phyloP scores from a whole-genome alignment of 2,329 filamentous ascomycete genomes.

The Hypoxylon sp. region DNA sequence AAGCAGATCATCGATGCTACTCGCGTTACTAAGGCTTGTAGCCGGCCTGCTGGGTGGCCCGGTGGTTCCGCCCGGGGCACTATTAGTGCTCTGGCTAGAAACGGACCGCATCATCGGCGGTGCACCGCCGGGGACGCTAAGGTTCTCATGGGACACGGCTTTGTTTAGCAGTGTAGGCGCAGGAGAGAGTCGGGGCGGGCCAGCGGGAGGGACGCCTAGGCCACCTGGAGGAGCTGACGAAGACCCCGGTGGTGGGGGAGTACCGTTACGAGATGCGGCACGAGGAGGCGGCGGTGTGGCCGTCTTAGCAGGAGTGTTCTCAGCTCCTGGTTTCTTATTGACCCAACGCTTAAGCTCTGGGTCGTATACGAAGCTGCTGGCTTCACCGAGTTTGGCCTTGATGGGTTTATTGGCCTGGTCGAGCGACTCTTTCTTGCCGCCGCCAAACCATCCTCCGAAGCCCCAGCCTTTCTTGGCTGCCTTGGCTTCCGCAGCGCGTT shows the following conservation, averaged over 20 bases:
- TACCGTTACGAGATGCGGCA: slow-evolving; percentile 66
- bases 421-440: slow-evolving; percentile 73
- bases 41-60: slow-evolving; percentile 77
- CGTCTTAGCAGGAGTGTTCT: slow-evolving; percentile 70
- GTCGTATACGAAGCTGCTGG: slow-evolving; percentile 94
- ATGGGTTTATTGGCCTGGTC: slow-evolving; percentile 76
- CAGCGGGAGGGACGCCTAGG: slow-evolving; percentile 37
- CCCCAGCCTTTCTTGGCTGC: slow-evolving; percentile 80
- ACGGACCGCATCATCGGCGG: slow-evolving; percentile 64
- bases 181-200: slow-evolving; percentile 47
- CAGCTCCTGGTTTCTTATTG: slow-evolving; percentile 89
- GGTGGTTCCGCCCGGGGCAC: slow-evolving; percentile 55
- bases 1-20: slow-evolving; percentile 92
- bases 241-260: slow-evolving; percentile 65
- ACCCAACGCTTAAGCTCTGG: slow-evolving; percentile 98
- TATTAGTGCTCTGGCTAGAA: slow-evolving; percentile 62
- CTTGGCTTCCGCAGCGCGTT: slow-evolving; percentile 69
- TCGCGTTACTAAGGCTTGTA: slow-evolving; percentile 91
- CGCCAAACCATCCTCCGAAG: slow-evolving; percentile 87
- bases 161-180: slow-evolving; percentile 54
- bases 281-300: slow-evolving; percentile 86
- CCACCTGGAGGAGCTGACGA: slow-evolving; percentile 52
- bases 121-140: slow-evolving; percentile 53
- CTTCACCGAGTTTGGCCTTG: slow-evolving; percentile 92
- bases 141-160: slow-evolving; percentile 56